Percentiles rank a stretch among this genome's conserved stretches.
These are phyloP conservation scores for Gossypium herbaceum DNA, from an alignment of 345 rosid genomes.

Conservation along the genomic window DNA sequence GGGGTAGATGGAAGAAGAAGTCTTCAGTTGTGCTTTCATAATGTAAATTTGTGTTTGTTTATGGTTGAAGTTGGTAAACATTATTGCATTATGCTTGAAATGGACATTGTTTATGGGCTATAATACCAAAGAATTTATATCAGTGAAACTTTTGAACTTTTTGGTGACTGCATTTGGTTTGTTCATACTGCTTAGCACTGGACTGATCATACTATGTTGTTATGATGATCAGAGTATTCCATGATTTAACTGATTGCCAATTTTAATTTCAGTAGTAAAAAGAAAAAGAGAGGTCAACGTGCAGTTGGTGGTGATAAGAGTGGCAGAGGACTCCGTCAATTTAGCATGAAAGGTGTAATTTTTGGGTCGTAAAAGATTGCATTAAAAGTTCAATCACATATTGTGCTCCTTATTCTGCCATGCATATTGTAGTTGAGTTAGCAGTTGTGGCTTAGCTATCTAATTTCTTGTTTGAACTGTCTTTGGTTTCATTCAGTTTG, in stretches of 20 bases:
- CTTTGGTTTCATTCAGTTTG: slow-evolving; percentile 54
- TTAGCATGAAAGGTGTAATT: slow-evolving; percentile 85
- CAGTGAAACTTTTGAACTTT: background rate
- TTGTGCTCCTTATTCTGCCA: background rate
- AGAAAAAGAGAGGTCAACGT: slow-evolving; percentile 92
- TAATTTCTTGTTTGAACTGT: slow-evolving; percentile 15
- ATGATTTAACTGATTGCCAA: slow-evolving; percentile 10
- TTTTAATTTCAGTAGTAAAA: slow-evolving; percentile 49
- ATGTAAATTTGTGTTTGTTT: background rate
- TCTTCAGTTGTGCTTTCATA: slow-evolving; percentile 9
- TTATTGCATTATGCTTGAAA: background rate
- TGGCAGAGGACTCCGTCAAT: slow-evolving; percentile 98
- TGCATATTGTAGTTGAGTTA: background rate
- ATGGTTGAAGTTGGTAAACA: background rate
- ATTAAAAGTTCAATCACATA: background rate
- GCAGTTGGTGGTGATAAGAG: slow-evolving; percentile 85
- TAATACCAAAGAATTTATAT: background rate
- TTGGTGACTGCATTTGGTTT: background rate
- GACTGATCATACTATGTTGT: background rate
- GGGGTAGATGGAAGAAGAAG: background rate
- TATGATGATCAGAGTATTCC: background rate
- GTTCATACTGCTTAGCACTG: background rate
- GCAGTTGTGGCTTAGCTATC: background rate
- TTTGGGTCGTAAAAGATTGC: background rate
- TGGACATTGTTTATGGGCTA: background rate